A percentile compares a stretch with the other conserved stretches of the same genome.
These are phyloP conservation scores for Lachnellula subtilissima DNA, from an alignment of 2,329 filamentous ascomycete species.

Conservation along the genomic window DNA sequence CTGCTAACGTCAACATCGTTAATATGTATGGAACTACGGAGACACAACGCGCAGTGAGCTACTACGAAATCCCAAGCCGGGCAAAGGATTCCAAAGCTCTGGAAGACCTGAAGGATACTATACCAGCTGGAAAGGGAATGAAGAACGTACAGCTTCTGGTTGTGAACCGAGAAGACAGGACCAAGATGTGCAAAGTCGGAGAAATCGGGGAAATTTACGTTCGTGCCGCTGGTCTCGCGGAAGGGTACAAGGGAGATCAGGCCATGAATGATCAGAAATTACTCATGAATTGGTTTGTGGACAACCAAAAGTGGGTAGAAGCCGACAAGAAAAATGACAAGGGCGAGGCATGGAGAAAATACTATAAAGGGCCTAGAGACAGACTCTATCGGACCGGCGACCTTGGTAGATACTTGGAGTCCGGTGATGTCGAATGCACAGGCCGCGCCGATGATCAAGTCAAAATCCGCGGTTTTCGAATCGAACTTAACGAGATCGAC, in stretches of 20 bases:
- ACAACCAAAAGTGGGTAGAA: slow-evolving; percentile 32
- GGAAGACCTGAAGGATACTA: slow-evolving; percentile 64
- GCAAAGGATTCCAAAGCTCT: slow-evolving; percentile 59
- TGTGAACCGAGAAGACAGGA: slow-evolving; percentile 62
- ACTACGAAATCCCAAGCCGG: slow-evolving; percentile 69
- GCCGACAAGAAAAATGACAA: slow-evolving; percentile 56
- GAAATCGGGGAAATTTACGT: slow-evolving; percentile 83
- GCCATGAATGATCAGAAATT: slow-evolving; percentile 28
- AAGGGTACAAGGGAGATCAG: slow-evolving; percentile 57
- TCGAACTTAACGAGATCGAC: slow-evolving; percentile 93
- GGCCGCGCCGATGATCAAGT: slow-evolving; percentile 84
- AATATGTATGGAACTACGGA: slow-evolving; percentile 92
- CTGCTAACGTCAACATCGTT: slow-evolving; percentile 67
- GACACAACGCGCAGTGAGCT: slow-evolving; percentile 75
- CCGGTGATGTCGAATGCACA: slow-evolving; percentile 69
- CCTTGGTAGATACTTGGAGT: slow-evolving; percentile 66
- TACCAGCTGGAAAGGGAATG: slow-evolving; percentile 84
- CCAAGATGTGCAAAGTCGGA: slow-evolving; percentile 69
- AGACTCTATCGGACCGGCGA: slow-evolving; percentile 85
- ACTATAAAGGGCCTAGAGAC: slow-evolving; percentile 78
- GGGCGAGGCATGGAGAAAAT: slow-evolving; percentile 69
- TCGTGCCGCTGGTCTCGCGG: slow-evolving; percentile 75
- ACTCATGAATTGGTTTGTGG: slow-evolving; percentile 32
- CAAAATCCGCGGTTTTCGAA: slow-evolving; percentile 93
- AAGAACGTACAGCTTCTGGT: slow-evolving; percentile 83